Evolutionary conservation across 257 asterid genomes (phyloP).

Genomic region (Linaria vulgaris): DNA sequence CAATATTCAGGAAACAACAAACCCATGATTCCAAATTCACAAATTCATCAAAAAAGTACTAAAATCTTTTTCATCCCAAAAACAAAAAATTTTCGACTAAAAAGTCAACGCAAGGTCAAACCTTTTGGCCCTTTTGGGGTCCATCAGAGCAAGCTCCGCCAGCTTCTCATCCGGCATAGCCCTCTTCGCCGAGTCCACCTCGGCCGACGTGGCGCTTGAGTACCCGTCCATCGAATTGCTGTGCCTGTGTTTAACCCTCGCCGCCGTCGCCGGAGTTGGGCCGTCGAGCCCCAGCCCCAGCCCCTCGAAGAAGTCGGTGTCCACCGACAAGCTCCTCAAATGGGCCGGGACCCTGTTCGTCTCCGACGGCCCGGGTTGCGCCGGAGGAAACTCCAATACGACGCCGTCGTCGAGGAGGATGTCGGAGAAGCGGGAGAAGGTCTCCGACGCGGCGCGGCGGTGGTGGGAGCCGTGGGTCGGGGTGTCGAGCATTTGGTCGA

Average conservation of each 20-base stretch:
- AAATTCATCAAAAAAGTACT: too few relatives aligned
- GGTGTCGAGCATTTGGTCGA: conserved; percentile 78
- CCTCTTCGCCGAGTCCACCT: conserved; percentile 71
- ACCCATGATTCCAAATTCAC: background rate
- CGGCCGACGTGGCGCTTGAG: conserved; percentile 61
- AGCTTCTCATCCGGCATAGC: conserved; percentile 66
- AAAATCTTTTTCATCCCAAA: too few relatives aligned
- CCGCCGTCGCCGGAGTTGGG: conserved; percentile 33
- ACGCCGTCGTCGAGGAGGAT: conserved; percentile 65
- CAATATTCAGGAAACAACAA: too few relatives aligned
- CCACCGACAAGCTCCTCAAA: conserved; percentile 77
- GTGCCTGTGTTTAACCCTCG: conserved; percentile 54
- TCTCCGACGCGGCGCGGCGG: conserved; percentile 90
- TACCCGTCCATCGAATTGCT: conserved; percentile 86
- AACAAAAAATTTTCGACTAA: background rate
- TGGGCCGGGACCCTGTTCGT: conserved; percentile 42
- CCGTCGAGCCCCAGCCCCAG: conserved; percentile 51
- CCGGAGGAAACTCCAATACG: conserved; percentile 53
- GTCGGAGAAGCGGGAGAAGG: conserved; percentile 77
- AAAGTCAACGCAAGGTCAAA: conserved; percentile 23
- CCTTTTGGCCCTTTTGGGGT: conserved; percentile 98
- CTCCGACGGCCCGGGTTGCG: conserved; percentile 29
- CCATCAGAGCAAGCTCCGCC: conserved; percentile 78
- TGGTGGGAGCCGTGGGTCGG: conserved; percentile 66
- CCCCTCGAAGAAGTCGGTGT: conserved; percentile 83